Conservation (phyloP, 768 basidiomycete genomes). For the Serendipita vermifera region DNA sequence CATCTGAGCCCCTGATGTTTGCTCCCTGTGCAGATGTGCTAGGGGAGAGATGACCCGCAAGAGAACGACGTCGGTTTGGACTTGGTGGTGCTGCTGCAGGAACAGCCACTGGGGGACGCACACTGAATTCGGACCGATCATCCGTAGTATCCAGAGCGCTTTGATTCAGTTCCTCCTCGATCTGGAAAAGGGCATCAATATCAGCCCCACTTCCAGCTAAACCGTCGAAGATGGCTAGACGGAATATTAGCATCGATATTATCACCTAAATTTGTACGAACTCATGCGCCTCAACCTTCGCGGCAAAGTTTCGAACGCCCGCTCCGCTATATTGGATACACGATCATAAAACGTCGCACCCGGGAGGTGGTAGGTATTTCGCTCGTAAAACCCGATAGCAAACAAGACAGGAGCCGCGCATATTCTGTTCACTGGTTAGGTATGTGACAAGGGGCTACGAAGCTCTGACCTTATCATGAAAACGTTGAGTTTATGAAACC, state of each 20-base stretch:
- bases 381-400: slow-evolving; percentile 70
- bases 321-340: slow-evolving; percentile 51
- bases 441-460: background rate
- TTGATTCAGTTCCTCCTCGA: slow-evolving; percentile 51
- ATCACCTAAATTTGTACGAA: slow-evolving; percentile 28
- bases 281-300: slow-evolving; percentile 59
- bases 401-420: slow-evolving; percentile 81
- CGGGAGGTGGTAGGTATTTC: slow-evolving; percentile 59
- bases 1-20: slow-evolving; percentile 5
- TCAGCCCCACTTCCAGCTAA: slow-evolving; percentile 51
- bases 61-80: slow-evolving; percentile 19
- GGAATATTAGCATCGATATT: background rate
- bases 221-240: slow-evolving; percentile 66
- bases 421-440: slow-evolving; percentile 29
- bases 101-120: slow-evolving; percentile 4
- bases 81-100: background rate
- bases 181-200: slow-evolving; percentile 70
- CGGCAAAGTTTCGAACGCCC: slow-evolving; percentile 59
- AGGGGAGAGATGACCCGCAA: slow-evolving; percentile 7
- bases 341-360: slow-evolving; percentile 63
- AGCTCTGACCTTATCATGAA: slow-evolving; percentile 59
- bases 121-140: slow-evolving; percentile 16
- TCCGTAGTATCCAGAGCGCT: slow-evolving; percentile 46
- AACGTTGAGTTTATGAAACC: slow-evolving; percentile 95
- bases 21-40: slow-evolving; percentile 6